Conservation (phyloP, 2,329 filamentous ascomycete genomes). For the Calcarisporium arbuscula region DNA sequence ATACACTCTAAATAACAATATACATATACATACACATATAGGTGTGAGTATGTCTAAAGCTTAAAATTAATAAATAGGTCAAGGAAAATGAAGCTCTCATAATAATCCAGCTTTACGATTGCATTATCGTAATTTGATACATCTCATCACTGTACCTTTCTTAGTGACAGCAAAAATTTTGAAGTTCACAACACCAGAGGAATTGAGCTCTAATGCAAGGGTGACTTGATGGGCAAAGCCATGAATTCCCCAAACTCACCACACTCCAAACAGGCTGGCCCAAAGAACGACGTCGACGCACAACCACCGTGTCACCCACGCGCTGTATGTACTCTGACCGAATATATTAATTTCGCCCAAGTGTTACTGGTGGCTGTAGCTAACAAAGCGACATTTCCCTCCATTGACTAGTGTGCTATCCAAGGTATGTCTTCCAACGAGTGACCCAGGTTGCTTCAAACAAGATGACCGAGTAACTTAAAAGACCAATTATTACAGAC, state of each 20-base stretch:
- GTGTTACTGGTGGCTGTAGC: neutral
- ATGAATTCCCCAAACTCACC: neutral
- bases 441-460: neutral
- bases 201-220: no score
- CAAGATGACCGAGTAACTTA: neutral
- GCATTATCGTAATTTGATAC: no score
- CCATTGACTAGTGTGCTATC: slow-evolving; percentile 76
- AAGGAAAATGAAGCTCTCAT: no score
- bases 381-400: neutral
- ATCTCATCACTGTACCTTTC: no score
- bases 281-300: slow-evolving; percentile 65
- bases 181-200: no score
- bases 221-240: slow-evolving; percentile 4
- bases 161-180: no score
- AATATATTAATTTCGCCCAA: no score
- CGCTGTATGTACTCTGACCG: slow-evolving; percentile 51
- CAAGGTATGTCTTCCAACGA: slow-evolving; percentile 53
- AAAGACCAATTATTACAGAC: slow-evolving; percentile 42
- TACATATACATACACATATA: no score
- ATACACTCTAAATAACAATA: no score
- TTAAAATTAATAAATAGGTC: no score
- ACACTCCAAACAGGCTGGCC: slow-evolving; percentile 14
- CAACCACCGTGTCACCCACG: slow-evolving; percentile 80
- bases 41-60: no score
- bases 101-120: no score